phyloP scores from a whole-genome alignment of 2,329 filamentous ascomycete species.

The Fusarium tricinctum region DNA sequence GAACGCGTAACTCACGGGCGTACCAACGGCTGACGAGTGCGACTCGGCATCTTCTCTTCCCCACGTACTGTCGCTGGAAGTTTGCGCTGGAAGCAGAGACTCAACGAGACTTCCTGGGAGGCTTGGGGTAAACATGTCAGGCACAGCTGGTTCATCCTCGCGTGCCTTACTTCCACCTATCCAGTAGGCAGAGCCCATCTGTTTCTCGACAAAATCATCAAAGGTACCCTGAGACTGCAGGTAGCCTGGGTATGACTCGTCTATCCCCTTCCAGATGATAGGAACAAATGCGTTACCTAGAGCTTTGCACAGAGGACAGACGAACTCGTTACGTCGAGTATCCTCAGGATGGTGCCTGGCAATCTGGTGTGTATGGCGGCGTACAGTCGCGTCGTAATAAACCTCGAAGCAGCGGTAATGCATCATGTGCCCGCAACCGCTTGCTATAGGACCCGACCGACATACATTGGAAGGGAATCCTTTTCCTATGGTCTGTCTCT shows the following conservation, averaged over 20 bases:
- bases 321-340: constrained; percentile 85
- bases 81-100: constrained; percentile 55
- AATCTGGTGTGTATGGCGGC: constrained; percentile 92
- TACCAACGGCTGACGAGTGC: constrained; percentile 53
- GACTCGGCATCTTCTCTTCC: constrained; percentile 53
- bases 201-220: constrained; percentile 75
- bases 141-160: constrained; percentile 52
- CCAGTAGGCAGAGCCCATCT: constrained; percentile 64
- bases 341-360: constrained; percentile 93
- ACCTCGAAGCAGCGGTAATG: constrained; percentile 95
- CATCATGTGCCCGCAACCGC: constrained; percentile 98
- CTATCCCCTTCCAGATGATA: constrained; percentile 93
- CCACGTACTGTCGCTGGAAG: constrained; percentile 60
- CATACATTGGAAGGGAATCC: constrained; percentile 82
- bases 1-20: constrained; percentile 61
- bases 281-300: constrained; percentile 95
- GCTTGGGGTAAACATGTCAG: constrained; percentile 55
- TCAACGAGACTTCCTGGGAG: constrained; percentile 57
- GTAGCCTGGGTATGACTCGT: constrained; percentile 84
- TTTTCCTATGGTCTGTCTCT: constrained; percentile 87
- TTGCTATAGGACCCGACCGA: constrained; percentile 82
- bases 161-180: constrained; percentile 58
- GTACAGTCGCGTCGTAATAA: constrained; percentile 86
- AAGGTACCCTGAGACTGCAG: constrained; percentile 74
- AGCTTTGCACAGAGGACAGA: constrained; percentile 96